Evolutionary conservation across 768 basidiomycete genomes (phyloP).

Genomic region (Leucocoprinus sp.): DNA sequence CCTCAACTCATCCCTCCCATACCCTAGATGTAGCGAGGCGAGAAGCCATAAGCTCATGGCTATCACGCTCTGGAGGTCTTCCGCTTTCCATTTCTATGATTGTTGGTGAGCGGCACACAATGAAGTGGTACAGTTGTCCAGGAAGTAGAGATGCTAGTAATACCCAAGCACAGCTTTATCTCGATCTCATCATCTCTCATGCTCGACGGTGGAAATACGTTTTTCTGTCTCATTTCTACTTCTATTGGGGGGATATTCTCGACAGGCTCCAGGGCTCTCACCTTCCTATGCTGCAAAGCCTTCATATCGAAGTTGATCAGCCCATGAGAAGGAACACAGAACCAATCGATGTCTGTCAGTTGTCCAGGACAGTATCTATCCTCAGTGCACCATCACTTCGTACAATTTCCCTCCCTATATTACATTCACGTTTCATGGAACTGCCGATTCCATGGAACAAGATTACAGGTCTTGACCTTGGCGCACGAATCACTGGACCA

Average conservation of each 20-base stretch:
- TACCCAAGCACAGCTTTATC: not conserved
- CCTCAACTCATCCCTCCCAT: conserved; percentile 1
- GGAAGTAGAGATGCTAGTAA: not conserved
- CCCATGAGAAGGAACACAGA: not conserved
- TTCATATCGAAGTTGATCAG: not conserved
- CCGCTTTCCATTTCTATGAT: conserved; percentile 8
- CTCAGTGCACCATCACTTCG: not conserved
- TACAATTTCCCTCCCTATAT: not conserved
- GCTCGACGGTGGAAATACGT: conserved; percentile 4
- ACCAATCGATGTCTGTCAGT: not conserved
- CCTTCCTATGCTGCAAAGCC: not conserved
- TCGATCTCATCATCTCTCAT: not conserved
- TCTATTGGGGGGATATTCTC: conserved; percentile 5
- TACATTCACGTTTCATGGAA: not conserved
- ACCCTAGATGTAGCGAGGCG: not conserved
- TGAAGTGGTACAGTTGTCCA: not conserved
- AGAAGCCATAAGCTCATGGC: conserved; percentile 4
- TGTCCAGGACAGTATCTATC: not conserved
- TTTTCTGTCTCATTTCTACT: not conserved
- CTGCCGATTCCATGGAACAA: not conserved
- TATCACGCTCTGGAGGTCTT: conserved; percentile 8
- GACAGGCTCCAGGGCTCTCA: not conserved
- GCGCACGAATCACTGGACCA: not conserved
- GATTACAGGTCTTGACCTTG: not conserved
- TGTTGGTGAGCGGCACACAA: not conserved